Evolutionary conservation across 345 rosid genomes (phyloP).

Genomic region (Pseudoturritis turrita): DNA sequence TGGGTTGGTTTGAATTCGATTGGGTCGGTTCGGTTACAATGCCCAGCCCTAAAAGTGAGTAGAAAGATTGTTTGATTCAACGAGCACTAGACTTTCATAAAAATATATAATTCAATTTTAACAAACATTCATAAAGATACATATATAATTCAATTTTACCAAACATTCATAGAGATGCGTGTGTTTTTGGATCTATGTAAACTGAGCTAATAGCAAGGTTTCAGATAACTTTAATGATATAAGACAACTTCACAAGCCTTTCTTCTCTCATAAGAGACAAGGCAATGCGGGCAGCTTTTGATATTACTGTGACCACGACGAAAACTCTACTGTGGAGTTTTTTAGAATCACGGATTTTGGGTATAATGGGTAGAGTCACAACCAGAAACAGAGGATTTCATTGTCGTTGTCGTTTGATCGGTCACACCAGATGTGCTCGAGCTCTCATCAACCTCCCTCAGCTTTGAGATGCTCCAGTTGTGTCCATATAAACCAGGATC

Average conservation of each 20-base stretch:
- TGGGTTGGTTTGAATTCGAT: too few species aligned
- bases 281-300: not conserved
- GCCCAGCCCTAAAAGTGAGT: too few species aligned
- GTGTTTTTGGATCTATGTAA: not conserved
- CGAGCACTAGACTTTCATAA: not conserved
- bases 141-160: not conserved
- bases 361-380: conserved; percentile 18
- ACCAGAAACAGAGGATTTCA: conserved; percentile 2
- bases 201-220: not conserved
- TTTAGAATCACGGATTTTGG: not conserved
- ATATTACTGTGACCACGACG: not conserved
- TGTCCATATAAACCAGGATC: conserved; percentile 28
- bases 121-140: not conserved
- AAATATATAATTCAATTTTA: not conserved
- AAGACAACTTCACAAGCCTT: not conserved
- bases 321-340: not conserved
- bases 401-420: not conserved
- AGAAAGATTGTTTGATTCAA: too few species aligned
- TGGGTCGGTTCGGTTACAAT: too few species aligned
- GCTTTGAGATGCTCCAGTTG: conserved; percentile 26
- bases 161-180: too few species aligned
- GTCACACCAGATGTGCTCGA: conserved; percentile 14
- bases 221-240: not conserved
- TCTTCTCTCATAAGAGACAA: not conserved
- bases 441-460: conserved; percentile 18